Evolutionary conservation across 441 rosid genomes (phyloP).

Genomic region (Aquilaria agallochum): DNA sequence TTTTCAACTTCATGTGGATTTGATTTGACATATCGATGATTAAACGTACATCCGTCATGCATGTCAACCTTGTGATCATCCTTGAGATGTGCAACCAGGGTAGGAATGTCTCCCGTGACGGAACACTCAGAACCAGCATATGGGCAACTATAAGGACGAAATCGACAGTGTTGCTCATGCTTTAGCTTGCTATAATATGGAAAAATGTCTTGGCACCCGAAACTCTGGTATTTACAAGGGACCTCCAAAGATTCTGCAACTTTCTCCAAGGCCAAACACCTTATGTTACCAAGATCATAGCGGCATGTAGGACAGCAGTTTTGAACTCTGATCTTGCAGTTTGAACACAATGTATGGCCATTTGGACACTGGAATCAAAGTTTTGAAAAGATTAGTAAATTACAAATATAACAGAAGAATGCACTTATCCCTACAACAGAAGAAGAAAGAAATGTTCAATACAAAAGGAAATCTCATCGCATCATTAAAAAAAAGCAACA

Average conservation of each 20-base stretch:
- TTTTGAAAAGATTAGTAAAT: background rate
- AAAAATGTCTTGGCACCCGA: conserved; percentile 70
- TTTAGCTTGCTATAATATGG: conserved; percentile 73
- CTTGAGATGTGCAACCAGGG: conserved; percentile 65
- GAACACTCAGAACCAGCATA: conserved; percentile 85
- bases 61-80: conserved; percentile 86
- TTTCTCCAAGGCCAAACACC: conserved; percentile 84
- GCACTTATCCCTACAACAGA: no score
- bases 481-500: no score
- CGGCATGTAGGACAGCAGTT: conserved; percentile 85
- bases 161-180: conserved; percentile 71
- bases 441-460: no score
- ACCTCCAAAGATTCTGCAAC: conserved; percentile 76
- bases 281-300: conserved; percentile 73
- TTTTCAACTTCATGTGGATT: conserved; percentile 81
- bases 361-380: conserved; percentile 62
- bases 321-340: conserved; percentile 65
- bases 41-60: conserved; percentile 86
- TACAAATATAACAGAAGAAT: background rate
- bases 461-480: no score
- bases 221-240: conserved; percentile 64
- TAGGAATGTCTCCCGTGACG: conserved; percentile 64
- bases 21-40: conserved; percentile 79
- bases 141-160: conserved; percentile 76
- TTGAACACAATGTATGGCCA: conserved; percentile 80